Percentiles rank a stretch among this genome's conserved stretches.
These are phyloP conservation scores for Setomelanomma holmii DNA, from an alignment of 2,329 filamentous ascomycete genomes.

Conservation along the genomic window DNA sequence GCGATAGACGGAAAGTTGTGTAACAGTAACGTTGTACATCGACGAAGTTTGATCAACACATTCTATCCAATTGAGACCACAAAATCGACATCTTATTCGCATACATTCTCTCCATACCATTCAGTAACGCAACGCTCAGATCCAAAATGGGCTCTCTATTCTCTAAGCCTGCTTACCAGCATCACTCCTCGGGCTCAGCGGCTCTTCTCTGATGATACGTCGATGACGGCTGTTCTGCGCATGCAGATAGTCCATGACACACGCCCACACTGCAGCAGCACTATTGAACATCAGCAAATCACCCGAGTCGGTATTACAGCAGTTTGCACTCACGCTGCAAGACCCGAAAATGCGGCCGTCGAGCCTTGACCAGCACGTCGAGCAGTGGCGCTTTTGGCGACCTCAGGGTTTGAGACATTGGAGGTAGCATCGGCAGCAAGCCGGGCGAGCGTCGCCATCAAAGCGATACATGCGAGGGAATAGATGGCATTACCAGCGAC, in stretches of 20 bases:
- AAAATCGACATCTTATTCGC: too few relatives aligned
- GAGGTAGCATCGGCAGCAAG: conserved; percentile 8
- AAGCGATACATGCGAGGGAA: conserved; percentile 9
- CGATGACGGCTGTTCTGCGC: background rate
- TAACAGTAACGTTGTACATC: too few relatives aligned
- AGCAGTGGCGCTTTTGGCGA: conserved; percentile 5
- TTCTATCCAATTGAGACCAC: too few relatives aligned
- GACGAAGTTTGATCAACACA: too few relatives aligned
- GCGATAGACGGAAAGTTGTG: too few relatives aligned
- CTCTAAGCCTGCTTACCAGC: background rate
- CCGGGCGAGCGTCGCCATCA: conserved; percentile 12
- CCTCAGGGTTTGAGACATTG: background rate
- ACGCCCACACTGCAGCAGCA: background rate
- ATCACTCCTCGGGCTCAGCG: background rate
- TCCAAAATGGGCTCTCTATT: too few relatives aligned
- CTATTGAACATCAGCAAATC: background rate
- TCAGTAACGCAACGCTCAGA: too few relatives aligned
- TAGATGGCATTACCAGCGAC: conserved; percentile 11
- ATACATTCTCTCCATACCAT: too few relatives aligned
- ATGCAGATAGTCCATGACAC: background rate
- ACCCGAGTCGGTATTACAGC: background rate
- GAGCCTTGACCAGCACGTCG: conserved; percentile 10
- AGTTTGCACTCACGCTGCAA: conserved; percentile 6
- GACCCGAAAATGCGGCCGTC: conserved; percentile 8
- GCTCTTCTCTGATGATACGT: background rate